A percentile compares a stretch with the other conserved stretches of the same genome.
These are phyloP conservation scores for Teunomyces gatunensis DNA, from an alignment of 805 yeast genomes.

Conservation along the genomic window DNA sequence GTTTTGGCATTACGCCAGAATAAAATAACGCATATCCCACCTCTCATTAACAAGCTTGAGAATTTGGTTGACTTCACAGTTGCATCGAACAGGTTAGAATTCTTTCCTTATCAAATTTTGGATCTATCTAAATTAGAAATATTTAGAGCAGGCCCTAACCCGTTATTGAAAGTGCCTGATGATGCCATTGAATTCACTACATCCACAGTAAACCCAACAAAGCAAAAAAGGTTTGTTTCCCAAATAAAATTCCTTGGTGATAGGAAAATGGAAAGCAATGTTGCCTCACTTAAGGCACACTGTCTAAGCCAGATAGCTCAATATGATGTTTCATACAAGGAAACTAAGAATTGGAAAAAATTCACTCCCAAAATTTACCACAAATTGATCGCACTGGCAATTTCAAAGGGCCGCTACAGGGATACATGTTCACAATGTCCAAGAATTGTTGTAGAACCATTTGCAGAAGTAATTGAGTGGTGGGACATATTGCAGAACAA, in stretches of 20 bases:
- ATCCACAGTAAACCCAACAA: constrained; percentile 22
- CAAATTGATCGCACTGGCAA: constrained; percentile 46
- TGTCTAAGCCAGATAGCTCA: constrained; percentile 48
- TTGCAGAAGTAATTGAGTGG: constrained; percentile 63
- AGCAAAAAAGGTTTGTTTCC: constrained; percentile 23
- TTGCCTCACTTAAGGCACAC: constrained; percentile 48
- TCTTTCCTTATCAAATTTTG: constrained; percentile 54
- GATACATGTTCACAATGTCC: constrained; percentile 56
- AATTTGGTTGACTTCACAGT: constrained; percentile 51
- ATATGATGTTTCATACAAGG: constrained; percentile 54
- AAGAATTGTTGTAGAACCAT: constrained; percentile 48
- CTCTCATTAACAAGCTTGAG: constrained; percentile 14
- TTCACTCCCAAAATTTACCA: constrained; percentile 47
- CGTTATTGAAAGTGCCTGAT: constrained; percentile 21
- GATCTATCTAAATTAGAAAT: constrained; percentile 40
- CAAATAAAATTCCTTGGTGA: constrained; percentile 23
- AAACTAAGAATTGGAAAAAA: constrained; percentile 52
- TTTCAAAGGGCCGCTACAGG: constrained; percentile 49
- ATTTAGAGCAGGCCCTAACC: constrained; percentile 58
- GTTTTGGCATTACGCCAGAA: constrained; percentile 55
- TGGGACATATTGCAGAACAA: constrained; percentile 58
- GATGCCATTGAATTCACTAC: constrained; percentile 22
- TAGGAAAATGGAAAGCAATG: constrained; percentile 15
- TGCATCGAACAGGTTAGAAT: constrained; percentile 49
- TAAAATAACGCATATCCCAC: constrained; percentile 18